Evolutionary conservation across 768 basidiomycete species (phyloP).

Genomic region (Podaxis sp.): DNA sequence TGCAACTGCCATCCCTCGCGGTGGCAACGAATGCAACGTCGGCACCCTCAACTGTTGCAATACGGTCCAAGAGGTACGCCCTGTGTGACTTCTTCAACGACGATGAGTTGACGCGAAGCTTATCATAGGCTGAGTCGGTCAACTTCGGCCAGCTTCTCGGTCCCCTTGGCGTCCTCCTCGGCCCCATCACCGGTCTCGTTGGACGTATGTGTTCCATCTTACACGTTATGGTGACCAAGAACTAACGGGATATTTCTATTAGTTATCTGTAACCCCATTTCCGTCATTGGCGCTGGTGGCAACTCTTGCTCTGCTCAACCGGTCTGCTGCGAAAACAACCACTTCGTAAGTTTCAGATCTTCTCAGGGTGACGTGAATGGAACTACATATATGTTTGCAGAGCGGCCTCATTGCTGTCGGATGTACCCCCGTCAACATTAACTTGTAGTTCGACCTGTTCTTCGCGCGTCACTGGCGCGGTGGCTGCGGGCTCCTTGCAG

Average conservation of each 20-base stretch:
- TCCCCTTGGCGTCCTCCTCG: too few species aligned
- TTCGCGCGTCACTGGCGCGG: neutral
- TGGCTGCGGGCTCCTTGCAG: neutral
- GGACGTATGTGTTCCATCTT: neutral
- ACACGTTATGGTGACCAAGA: neutral
- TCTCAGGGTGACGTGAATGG: neutral
- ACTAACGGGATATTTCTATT: neutral
- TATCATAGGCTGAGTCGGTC: neutral
- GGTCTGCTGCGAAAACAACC: conserved; percentile 30
- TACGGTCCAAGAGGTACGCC: neutral
- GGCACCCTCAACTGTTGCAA: neutral
- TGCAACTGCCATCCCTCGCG: neutral
- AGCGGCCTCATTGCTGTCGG: conserved; percentile 20
- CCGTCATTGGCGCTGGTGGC: conserved; percentile 17
- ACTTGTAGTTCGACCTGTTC: neutral
- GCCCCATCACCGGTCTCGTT: neutral
- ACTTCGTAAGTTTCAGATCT: conserved; percentile 21
- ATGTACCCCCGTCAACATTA: conserved; percentile 23
- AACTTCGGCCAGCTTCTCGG: neutral
- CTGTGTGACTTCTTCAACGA: neutral
- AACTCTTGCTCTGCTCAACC: conserved; percentile 25
- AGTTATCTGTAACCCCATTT: conserved; percentile 24
- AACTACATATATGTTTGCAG: conserved; percentile 5
- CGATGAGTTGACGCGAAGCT: neutral
- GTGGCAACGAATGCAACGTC: neutral